Base-by-base conservation (phyloP, 176 grass and related monocot species). In the Triticum turgidum region DNA sequence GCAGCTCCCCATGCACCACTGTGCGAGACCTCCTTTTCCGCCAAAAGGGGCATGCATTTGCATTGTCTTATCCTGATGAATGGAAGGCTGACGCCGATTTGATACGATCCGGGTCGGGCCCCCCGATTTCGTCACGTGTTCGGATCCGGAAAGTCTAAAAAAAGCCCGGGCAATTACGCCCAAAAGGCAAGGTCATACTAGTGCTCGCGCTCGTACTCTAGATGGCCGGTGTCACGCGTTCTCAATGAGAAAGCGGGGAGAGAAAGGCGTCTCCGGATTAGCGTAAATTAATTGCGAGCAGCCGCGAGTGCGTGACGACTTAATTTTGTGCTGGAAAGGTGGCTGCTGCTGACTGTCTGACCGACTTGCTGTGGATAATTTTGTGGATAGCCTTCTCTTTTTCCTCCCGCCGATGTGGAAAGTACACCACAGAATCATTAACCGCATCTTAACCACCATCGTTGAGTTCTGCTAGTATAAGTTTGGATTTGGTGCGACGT, bases 21-120 rank as follows among this genome's bases (percentile, higher is more conserved):
- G 56, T 64, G 13, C 4, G 9, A 73, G 34, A 5, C 29, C 30
- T 77, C 63, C 62, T 37, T 90, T 86, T 86, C 83, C 39, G 9
- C 76, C 89, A 80, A 84, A 91, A 80, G 65, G 1, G 4, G 29
- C 30, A 14, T 29, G 76, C 78, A 73, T 17, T 32, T 52, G 42
- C 56, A 77, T 15, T 17, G 61, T 52, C 78, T 78, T 90, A 90
- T 90, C 87, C 68, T 41, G 54, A 56, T 41, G 54, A 42, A 82
- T 10, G 7, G 4, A 22, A 24, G 80, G 15, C 27, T 81, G 15
- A 0, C 7, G 1, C 38, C 24, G 68, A 67, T 86, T 21, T 21
- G 63, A 9, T 62, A 10, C 38, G 35, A 83, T 83, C 12, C 7
- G 45, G 85, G 56, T 5, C 49, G 47, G 47, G 79, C 18, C 12